Conservation (phyloP, 495 filamentous ascomycete genomes). For the Daldinia grandis region DNA sequence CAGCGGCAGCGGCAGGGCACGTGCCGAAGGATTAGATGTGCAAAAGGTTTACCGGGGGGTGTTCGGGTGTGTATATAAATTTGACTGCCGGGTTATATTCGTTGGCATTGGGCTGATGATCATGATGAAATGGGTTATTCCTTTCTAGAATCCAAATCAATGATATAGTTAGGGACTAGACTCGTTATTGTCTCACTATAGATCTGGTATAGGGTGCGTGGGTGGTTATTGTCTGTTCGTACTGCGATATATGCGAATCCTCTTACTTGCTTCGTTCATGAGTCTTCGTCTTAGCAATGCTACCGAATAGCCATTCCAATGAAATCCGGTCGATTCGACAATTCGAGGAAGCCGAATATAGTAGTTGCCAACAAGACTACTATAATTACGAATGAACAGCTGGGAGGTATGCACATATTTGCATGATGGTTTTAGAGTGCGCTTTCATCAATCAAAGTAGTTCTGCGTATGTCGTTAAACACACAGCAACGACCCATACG, state of each 20-base stretch:
- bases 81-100: not conserved
- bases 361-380: not conserved
- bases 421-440: not conserved
- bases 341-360: not conserved
- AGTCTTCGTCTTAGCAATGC: not conserved
- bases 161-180: not conserved
- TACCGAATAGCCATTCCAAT: not conserved
- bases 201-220: not conserved
- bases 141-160: conserved; percentile 6
- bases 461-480: not conserved
- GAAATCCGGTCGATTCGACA: not conserved
- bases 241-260: not conserved
- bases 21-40: conserved; percentile 9
- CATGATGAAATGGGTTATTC: conserved; percentile 1
- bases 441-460: not conserved
- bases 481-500: not conserved
- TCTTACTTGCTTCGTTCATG: not conserved
- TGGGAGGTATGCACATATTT: not conserved
- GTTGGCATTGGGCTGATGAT: not conserved
- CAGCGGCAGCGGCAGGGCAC: not conserved
- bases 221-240: not conserved
- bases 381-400: not conserved
- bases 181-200: not conserved
- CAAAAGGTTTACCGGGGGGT: not conserved
- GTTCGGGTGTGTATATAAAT: conserved; percentile 4